Base-by-base conservation (phyloP, 805 yeast genomes). In the Lachancea quebecensis region DNA sequence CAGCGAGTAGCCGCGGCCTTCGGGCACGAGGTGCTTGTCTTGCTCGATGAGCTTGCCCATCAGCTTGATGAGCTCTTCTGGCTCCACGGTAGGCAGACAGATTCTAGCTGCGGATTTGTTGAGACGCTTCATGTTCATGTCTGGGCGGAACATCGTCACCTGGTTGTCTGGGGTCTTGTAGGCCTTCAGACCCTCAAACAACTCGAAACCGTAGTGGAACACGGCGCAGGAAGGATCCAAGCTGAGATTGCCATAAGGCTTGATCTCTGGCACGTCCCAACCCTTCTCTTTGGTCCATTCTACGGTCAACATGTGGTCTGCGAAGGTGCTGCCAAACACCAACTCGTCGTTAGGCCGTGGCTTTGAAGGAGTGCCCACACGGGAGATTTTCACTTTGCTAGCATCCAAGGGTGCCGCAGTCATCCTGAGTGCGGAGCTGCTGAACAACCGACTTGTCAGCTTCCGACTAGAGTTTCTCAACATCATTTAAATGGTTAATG, bases 131-230 rank as follows among this genome's bases (percentile, higher is more conserved):
- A 91, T 87, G 74, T 91, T 91, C 77, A 75, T 85, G 65, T 88
- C 86, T 37, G 95, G 86, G 67, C 99, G 80, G 76, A 91, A 91
- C 63, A 91, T 73, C 59, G 96, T 77, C 61, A 89, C 67, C 50
- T 81, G 66, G 50, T 83, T 85, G 39, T 81, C 69, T 25, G 68
- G 56, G 46, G 78, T 80, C 53, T 73, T 69, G 75, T 90, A 91
- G 11, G 97, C 97, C 73, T 91, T 91, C 71, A 91, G 73, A 54
- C 99, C 99, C 72, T 91, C 99, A 55, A 91, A 93, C 49, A 91
- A 77, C 67, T 88, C 96, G 61, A 93, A 91, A 4, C 95, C 91
- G 60, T 91, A 91, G 72, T 91, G 99, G 70, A 91, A 81, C 30
- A 90, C 98, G 64, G 85, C 78, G 15, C 93, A 70, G 16, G 96